phyloP scores from a whole-genome alignment of 257 asterid genomes.

The Verbascum thapsus region DNA sequence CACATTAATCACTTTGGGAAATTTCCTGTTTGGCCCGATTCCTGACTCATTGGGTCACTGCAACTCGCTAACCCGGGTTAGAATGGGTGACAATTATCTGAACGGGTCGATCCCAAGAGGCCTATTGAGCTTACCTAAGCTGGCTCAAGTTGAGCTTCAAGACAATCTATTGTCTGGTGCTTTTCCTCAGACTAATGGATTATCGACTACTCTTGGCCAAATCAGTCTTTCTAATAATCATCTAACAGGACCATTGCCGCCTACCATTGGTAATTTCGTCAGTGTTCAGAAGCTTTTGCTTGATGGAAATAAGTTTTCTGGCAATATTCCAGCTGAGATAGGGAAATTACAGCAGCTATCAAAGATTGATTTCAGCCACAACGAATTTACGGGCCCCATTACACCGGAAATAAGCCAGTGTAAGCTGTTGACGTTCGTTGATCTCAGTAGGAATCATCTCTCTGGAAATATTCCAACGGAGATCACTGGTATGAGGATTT shows the following conservation, averaged over 20 bases:
- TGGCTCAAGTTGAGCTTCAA: conserved; percentile 77
- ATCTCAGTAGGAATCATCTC: conserved; percentile 71
- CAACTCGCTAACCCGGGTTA: conserved; percentile 55
- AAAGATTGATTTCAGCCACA: conserved; percentile 75
- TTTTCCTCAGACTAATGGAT: conserved; percentile 51
- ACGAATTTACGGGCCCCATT: conserved; percentile 59
- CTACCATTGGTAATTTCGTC: conserved; percentile 64
- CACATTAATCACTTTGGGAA: conserved; percentile 61
- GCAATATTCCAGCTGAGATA: conserved; percentile 61
- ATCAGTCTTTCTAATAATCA: conserved; percentile 74
- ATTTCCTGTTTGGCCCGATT: conserved; percentile 73
- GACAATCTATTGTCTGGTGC: conserved; percentile 66
- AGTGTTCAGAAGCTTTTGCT: conserved; percentile 81
- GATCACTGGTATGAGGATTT: conserved; percentile 72
- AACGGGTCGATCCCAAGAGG: conserved; percentile 77
- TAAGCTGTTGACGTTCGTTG: conserved; percentile 67
- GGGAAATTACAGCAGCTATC: conserved; percentile 86
- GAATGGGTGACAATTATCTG: conserved; percentile 79
- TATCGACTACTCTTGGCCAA: conserved; percentile 55
- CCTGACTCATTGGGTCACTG: conserved; percentile 73
- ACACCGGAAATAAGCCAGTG: conserved; percentile 68
- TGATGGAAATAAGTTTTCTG: conserved; percentile 76
- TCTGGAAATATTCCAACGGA: conserved; percentile 68
- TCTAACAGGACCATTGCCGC: conserved; percentile 64
- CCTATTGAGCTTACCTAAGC: conserved; percentile 60